These are phyloP conservation scores for Pestalotiopsis sp. DNA, from an alignment of 2,329 filamentous ascomycete species.

Conservation along the genomic window DNA sequence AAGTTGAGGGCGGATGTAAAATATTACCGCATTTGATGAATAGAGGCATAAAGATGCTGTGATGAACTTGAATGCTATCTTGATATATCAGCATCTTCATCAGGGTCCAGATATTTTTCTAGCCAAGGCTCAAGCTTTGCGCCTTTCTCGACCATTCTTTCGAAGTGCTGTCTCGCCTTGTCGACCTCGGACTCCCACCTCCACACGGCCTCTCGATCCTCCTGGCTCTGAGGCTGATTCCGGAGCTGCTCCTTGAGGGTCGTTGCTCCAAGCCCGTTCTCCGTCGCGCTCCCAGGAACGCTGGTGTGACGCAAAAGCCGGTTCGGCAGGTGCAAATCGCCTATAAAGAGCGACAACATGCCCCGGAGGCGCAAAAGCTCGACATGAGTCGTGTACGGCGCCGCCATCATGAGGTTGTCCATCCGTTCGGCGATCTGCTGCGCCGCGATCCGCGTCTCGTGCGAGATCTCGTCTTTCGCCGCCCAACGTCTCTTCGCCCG, in stretches of 20 bases:
- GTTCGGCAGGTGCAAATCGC: constrained; percentile 61
- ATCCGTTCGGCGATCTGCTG: constrained; percentile 68
- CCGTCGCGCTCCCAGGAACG: constrained; percentile 2
- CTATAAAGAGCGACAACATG: constrained; percentile 75
- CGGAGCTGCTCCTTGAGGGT: constrained; percentile 26
- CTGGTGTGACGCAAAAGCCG: constrained; percentile 23
- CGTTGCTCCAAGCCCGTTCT: constrained; percentile 15
- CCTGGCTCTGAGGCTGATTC: constrained; percentile 19
- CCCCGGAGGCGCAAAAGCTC: constrained; percentile 72
- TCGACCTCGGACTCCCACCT: constrained; percentile 37
- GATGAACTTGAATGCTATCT: background rate
- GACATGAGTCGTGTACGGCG: constrained; percentile 70
- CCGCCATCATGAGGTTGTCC: constrained; percentile 69
- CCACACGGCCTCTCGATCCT: constrained; percentile 30
- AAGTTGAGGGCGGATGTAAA: background rate
- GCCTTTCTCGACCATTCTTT: constrained; percentile 36
- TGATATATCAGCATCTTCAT: constrained; percentile 29
- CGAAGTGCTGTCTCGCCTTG: constrained; percentile 40
- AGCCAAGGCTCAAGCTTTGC: constrained; percentile 35
- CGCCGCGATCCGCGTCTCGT: constrained; percentile 60
- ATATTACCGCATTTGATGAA: background rate
- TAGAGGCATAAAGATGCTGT: background rate
- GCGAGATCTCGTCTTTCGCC: constrained; percentile 44
- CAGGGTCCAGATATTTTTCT: constrained; percentile 28
- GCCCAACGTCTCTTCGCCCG: constrained; percentile 22